Base-by-base conservation (phyloP, 2,329 filamentous ascomycete species). In the Exutisphaerella laricina region DNA sequence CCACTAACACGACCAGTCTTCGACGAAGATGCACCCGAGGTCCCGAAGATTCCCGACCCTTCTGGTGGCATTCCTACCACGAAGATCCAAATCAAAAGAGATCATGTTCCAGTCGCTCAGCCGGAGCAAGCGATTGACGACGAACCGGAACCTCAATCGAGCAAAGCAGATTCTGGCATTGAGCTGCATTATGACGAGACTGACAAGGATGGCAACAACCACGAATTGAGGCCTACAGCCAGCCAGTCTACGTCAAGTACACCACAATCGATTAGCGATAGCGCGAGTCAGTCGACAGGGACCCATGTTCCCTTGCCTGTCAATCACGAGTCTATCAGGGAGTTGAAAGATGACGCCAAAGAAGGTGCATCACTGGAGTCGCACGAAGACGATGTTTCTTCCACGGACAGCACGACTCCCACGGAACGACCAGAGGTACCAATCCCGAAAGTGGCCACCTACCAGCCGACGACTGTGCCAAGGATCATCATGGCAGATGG, bases 101-200 rank as follows among this genome's bases (percentile, higher is more conserved):
- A 5, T 20, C 10, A 23, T 14, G 16, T 26, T n/a, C 37, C 26
- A 10, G 16, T 29, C 22, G 20, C 38, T 22, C 25, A 21, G 21
- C 20, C 39, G 16, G 31, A 42, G 9, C 8, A 45, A 38, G 10
- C 57, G 63, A 21, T 41, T 43, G 50, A 48, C 32, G 49, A 56
- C 22, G 48, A 51, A 14, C 46, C 30, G n/a, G 46, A 53, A 16
- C 37, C 50, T 7, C 41, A 53, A 20, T 63, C 66, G 2, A 65
- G 69, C 17, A 73, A 75, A 45, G 66, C 71, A 17, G 79, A 80
- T 54, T 78, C 78, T 28, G 76, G 69, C 9, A 70, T 78, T 46
- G 73, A 70, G 20, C 67, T 80, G 44, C 71, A 78, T 33, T 55
- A 58, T 26, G 46, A 51, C 10, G 42, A 44, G 9, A 43, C 38